Base-by-base conservation (phyloP, 116 monocot species). In the Phalaenopsis hybrid region DNA sequence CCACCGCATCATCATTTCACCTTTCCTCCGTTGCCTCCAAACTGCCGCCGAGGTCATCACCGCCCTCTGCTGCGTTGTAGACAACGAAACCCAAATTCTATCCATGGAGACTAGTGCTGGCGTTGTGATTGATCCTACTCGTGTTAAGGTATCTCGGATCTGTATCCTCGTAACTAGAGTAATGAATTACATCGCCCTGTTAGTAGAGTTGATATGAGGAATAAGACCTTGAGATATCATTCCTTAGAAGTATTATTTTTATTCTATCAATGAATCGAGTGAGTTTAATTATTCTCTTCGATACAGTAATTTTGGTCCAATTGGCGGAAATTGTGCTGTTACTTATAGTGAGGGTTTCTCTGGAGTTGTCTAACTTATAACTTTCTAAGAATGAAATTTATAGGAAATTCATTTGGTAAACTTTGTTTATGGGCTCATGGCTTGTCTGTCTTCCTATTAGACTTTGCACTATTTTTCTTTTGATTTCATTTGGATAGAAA, bases 11-110 rank as follows among this genome's bases (percentile, higher is more conserved):
- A 4, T 98, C 55, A 95, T 93, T 70, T 98, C 95, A 52, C 98
- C 98, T 20, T 98, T 98, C 85, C 81, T 86, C 61, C 92, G 98
- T 41, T 95, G 98, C 89, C 91, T 91, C 78, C 95, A 98, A 89
- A 94, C 92, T 8, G 95, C 97, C 74, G 41, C 74, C 25, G 90
- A 91, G 85, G 93, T 84, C 80, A 77, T 95, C 83, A 10, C 82
- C 78, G 91, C 91, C 2, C 90, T 98, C 59, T 95, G 90, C 79
- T 82, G 93, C 72, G 85, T 79, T 61, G 84, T 86, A 70, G 88
- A 87, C 11, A 87, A 87, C 48, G 89, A 79, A 8, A 23, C 55
- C 37, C 80, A 10, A 8, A 86, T 93, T 33, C 78, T 89, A 58
- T 48, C 84, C 65, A 44, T 86, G 78, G 88, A 88, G 79, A 85